Base-by-base conservation (phyloP, 1,139 yeast species). In the Debaryomyces robertsiae region DNA sequence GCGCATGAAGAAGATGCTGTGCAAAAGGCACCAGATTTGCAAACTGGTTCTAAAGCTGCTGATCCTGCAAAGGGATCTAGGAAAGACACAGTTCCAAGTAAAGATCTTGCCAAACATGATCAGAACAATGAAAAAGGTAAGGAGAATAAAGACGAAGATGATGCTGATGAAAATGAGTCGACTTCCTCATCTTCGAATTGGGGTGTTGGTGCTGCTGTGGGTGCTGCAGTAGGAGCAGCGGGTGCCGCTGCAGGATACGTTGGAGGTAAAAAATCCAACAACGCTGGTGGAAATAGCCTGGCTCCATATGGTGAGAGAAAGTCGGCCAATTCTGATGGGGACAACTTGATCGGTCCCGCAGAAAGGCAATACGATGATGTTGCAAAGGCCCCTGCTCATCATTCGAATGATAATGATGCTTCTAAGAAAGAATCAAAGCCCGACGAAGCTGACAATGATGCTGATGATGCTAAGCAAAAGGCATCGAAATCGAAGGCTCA, bases 151-250 rank as follows among this genome's bases (percentile, higher is more conserved):
- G 11, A 9, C 4, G 13, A 14, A 3, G 22, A 19, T 19, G 22
- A 19, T 19, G 22, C 22, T 19, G 22, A 19, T 19, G 22, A 19
- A 19, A 7, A 7, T 19, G 22, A 19, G 7, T 19, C 22, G 5
- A 19, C 5, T 7, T 6, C 22, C 22, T 19, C 22, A n/a, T n/a
- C n/a, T 7, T 39, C 41, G 17, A 9, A 33, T 38, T 13, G 57
- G 19, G 60, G 60, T 19, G 52, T 53, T 9, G 50, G 51, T 11
- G 49, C 53, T 18, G 61, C 60, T n/a, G 41, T 55, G 3, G 55
- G 55, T 16, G 62, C 57, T 9, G 61, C 60, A 9, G 63, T 62
- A 15, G 59, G 61, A 25, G 58, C 57, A 16, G 63, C 63, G 13
- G 59, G 61, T 25, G 58, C 57, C 16, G 49, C 54, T 31, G 63